Evolutionary conservation across 2,329 filamentous ascomycete species (phyloP).

Genomic region (Malbranchea zuffiana): DNA sequence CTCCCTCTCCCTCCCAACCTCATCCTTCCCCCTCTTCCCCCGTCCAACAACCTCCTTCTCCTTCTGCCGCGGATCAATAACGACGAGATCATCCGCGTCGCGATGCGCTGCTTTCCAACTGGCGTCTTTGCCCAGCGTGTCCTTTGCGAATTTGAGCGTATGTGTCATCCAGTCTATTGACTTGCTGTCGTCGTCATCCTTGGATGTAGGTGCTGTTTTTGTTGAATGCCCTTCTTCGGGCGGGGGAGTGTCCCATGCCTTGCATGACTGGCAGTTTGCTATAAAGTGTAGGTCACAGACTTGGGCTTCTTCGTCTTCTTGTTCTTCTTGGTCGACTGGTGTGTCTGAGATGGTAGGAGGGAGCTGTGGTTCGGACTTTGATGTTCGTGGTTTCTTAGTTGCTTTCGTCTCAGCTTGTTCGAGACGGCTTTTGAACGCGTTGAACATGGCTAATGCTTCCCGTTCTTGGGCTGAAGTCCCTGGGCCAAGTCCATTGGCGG

Average conservation of each 20-base stretch:
- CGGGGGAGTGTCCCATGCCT: constrained; percentile 58
- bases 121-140: constrained; percentile 80
- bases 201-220: constrained; percentile 23
- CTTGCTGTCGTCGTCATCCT: constrained; percentile 35
- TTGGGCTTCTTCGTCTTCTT: constrained; percentile 51
- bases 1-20: constrained; percentile 37
- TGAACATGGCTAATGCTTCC: constrained; percentile 58
- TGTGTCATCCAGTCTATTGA: constrained; percentile 75
- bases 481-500: constrained; percentile 23
- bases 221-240: constrained; percentile 4
- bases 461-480: constrained; percentile 39
- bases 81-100: constrained; percentile 56
- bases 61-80: constrained; percentile 85
- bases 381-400: constrained; percentile 10
- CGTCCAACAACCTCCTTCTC: constrained; percentile 61
- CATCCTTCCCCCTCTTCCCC: constrained; percentile 64
- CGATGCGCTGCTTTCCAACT: constrained; percentile 85
- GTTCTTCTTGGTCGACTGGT: constrained; percentile 30
- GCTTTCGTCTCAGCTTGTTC: constrained; percentile 33
- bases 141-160: constrained; percentile 72
- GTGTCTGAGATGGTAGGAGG: constrained; percentile 1
- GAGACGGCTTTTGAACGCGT: constrained; percentile 69
- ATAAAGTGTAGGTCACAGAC: constrained; percentile 95
- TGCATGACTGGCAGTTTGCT: constrained; percentile 84
- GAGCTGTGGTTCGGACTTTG: constrained; percentile 5